A percentile compares a stretch with the other conserved stretches of the same genome.
phyloP scores from a whole-genome alignment of 1,139 yeast genomes.

The Scheffersomyces parashehatae region DNA sequence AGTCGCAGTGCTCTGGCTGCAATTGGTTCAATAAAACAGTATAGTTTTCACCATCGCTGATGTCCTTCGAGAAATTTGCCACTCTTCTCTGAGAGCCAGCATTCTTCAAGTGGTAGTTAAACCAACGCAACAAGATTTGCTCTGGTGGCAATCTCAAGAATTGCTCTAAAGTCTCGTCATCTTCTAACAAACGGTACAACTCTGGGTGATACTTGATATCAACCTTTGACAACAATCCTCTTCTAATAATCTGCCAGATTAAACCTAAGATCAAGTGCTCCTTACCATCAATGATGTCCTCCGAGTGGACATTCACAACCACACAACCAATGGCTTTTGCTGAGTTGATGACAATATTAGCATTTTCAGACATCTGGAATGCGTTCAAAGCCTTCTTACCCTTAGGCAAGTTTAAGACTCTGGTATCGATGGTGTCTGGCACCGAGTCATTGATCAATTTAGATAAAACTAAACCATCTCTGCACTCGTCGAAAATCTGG shows the following conservation, averaged over 20 bases:
- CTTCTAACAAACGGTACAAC: constrained; percentile 88
- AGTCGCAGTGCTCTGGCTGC: constrained; percentile 80
- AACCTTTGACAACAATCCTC: constrained; percentile 91
- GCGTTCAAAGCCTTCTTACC: constrained; percentile 77
- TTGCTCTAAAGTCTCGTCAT: constrained; percentile 96
- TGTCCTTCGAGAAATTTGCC: constrained; percentile 80
- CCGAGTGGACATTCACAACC: constrained; percentile 96
- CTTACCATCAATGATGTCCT: constrained; percentile 94
- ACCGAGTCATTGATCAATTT: constrained; percentile 96
- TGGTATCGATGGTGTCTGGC: constrained; percentile 96
- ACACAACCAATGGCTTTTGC: constrained; percentile 99
- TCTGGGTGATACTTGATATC: constrained; percentile 97
- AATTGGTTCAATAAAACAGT: constrained; percentile 86
- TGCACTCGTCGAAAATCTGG: constrained; percentile 94
- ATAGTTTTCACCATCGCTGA: constrained; percentile 93
- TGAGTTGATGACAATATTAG: constrained; percentile 94
- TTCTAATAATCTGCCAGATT: constrained; percentile 97
- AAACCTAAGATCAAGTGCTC: constrained; percentile 94
- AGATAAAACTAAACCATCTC: constrained; percentile 91
- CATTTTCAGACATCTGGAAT: constrained; percentile 95
- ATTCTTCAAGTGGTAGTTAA: constrained; percentile 90
- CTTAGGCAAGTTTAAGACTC: constrained; percentile 89
- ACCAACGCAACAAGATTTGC: constrained; percentile 95
- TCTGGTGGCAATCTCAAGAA: constrained; percentile 96
- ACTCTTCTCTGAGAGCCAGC: constrained; percentile 92